Percentiles rank a stretch among this genome's conserved stretches.
Conservation (phyloP, 495 filamentous ascomycete species). For the Penicillium chermesinum region DNA sequence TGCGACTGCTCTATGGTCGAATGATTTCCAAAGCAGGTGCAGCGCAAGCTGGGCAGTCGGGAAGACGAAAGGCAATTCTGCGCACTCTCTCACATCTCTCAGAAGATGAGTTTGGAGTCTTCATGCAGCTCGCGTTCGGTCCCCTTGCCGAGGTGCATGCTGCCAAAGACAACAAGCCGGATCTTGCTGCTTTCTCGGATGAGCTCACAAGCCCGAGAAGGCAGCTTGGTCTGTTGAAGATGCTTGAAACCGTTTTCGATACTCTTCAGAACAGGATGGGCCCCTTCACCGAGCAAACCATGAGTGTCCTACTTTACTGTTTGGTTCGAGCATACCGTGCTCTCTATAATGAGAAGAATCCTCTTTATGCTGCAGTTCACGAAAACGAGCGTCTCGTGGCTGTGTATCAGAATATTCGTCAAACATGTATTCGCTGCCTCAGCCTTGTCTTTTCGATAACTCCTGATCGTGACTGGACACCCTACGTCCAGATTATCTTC, state of each 20-base stretch:
- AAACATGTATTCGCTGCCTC: conserved; percentile 71
- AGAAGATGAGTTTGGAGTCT: conserved; percentile 64
- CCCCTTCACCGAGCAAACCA: conserved; percentile 55
- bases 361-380: conserved; percentile 36
- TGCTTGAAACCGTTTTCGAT: conserved; percentile 82
- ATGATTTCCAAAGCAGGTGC: conserved; percentile 75
- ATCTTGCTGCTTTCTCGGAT: conserved; percentile 44
- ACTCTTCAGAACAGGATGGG: conserved; percentile 67
- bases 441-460: conserved; percentile 68
- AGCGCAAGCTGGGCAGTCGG: conserved; percentile 51
- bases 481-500: conserved; percentile 65
- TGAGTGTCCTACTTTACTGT: conserved; percentile 75
- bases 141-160: conserved; percentile 54
- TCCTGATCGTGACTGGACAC: conserved; percentile 59
- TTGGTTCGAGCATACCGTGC: conserved; percentile 63
- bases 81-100: conserved; percentile 54
- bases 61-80: conserved; percentile 63
- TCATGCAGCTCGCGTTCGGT: conserved; percentile 78
- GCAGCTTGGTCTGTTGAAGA: conserved; percentile 82
- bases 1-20: conserved; percentile 84
- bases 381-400: conserved; percentile 45
- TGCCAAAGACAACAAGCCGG: conserved; percentile 46
- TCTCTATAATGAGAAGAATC: conserved; percentile 35
- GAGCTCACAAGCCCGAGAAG: conserved; percentile 62
- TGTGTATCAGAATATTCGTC: conserved; percentile 64